These are phyloP conservation scores for Aspergillus ochraceoroseus DNA, from an alignment of 2,329 filamentous ascomycete genomes.

Conservation along the genomic window DNA sequence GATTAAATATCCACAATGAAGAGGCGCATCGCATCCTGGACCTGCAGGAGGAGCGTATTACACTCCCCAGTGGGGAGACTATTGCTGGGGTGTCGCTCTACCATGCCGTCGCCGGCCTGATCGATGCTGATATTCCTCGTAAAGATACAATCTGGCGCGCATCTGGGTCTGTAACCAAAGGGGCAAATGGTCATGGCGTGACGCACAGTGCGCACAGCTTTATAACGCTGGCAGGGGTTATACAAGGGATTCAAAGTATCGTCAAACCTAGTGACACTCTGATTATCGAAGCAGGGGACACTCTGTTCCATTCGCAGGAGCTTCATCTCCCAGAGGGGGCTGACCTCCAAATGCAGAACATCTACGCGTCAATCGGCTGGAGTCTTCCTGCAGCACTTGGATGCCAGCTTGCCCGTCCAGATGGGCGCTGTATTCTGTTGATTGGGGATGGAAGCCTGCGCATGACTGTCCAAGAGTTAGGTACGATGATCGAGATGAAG, in stretches of 20 bases:
- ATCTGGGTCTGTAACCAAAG: background rate
- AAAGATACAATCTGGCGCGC: background rate
- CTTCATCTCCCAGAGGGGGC: background rate
- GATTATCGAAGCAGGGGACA: conserved; percentile 5
- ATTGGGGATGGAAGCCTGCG: conserved; percentile 82
- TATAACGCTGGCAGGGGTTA: conserved; percentile 1
- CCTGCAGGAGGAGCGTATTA: conserved; percentile 1
- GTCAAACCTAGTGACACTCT: conserved; percentile 2
- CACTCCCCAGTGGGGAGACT: background rate
- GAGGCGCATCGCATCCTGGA: conserved; percentile 5
- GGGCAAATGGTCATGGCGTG: background rate
- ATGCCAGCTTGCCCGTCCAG: conserved; percentile 6
- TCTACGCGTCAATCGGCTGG: conserved; percentile 7
- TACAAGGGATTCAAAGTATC: conserved; percentile 1
- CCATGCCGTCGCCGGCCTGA: background rate
- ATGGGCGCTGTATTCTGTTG: conserved; percentile 64
- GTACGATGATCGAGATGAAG: conserved; percentile 69
- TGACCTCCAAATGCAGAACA: background rate
- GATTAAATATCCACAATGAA: background rate
- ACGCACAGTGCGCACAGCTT: background rate
- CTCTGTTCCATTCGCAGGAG: background rate
- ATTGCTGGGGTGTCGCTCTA: background rate
- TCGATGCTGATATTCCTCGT: conserved; percentile 1
- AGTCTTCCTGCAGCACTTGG: conserved; percentile 6
- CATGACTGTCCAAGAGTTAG: conserved; percentile 73